Conservation (phyloP, 352 stramenopile species). For the Globisporangium abappressorium region DNA sequence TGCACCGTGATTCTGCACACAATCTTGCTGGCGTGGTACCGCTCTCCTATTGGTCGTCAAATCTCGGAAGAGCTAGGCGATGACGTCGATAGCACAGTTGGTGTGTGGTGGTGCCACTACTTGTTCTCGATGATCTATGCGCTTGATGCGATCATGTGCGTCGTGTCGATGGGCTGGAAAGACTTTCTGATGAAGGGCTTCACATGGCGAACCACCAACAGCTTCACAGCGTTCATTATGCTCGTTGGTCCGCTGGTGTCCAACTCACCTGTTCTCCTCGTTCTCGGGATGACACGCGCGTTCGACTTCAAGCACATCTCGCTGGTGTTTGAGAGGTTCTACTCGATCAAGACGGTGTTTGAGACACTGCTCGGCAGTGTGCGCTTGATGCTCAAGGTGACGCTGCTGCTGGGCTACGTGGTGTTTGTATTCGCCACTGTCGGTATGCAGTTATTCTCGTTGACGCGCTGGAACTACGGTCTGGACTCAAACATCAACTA, state of each 20-base stretch:
- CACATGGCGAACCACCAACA: conserved; percentile 76
- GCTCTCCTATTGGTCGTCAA: conserved; percentile 45
- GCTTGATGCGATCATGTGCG: conserved; percentile 59
- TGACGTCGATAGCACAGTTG: conserved; percentile 19
- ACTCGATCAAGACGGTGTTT: conserved; percentile 68
- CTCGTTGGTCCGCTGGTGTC: conserved; percentile 62
- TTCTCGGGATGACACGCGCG: conserved; percentile 73
- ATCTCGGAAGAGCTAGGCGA: conserved; percentile 33
- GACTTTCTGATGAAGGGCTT: conserved; percentile 86
- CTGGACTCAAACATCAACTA: conserved; percentile 74
- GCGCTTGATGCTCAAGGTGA: conserved; percentile 73
- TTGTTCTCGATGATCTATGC: conserved; percentile 78
- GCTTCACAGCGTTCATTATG: conserved; percentile 74
- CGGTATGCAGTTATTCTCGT: conserved; percentile 77
- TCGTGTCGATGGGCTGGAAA: conserved; percentile 72
- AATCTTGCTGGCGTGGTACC: conserved; percentile 68
- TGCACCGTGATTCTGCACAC: conserved; percentile 66
- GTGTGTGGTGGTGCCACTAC: conserved; percentile 79
- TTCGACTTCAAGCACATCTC: conserved; percentile 86
- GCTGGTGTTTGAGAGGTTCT: conserved; percentile 69
- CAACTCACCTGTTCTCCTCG: conserved; percentile 54
- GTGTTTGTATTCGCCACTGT: conserved; percentile 83
- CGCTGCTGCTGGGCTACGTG: conserved; percentile 74
- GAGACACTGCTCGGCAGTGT: conserved; percentile 68
- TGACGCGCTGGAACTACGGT: conserved; percentile 75